Base-by-base conservation (phyloP, 148 eudicot species). In the Amaranthus cruentus region DNA sequence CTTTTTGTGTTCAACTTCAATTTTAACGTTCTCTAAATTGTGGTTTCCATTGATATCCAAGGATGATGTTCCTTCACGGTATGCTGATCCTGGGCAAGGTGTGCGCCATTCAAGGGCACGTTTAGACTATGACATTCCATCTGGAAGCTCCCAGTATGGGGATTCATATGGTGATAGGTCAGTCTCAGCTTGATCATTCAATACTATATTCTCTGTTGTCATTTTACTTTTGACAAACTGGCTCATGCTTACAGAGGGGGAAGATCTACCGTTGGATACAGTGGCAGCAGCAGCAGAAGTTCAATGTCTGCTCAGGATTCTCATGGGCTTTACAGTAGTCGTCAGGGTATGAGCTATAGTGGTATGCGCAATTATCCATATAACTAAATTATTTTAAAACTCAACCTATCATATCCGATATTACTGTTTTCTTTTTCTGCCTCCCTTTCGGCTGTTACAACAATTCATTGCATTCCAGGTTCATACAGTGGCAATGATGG, bases 31-130 rank as follows among this genome's bases (percentile, higher is more conserved):
- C 3, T 66, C 42, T 66, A 49, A 66, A 49, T 58, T 65, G 14
- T 15, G 10, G 14, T 53, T 0, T 7, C 43, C 42, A 43, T 66
- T 66, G 5, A 68, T 65, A 6, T 70, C 13, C 57, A 47, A 95
- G 98, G 98, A 95, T 81, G 98, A 95, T 49, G 84, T 75, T 28
- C 87, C 89, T 81, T 89, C 92, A 15, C 96, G 97, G 15, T 91
- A 95, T 75, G 71, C 86, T 73, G 98, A 91, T 74, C 51, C 85
- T 64, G 75, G 81, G 43, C 81, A 78, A 15, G 86, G 89, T 52
- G 81, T 76, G 47, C 98, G 96, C 50, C 97, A 95, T 46, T 88
- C 97, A 52, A 88, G 98, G 83, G 89, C 92, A 76, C 93, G 98
- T 77, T 67, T 88, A 80, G 98, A 95, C 82, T 95, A 91, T 78